Evolutionary conservation across 2,329 filamentous ascomycete genomes (phyloP), one percentile per base, ranked within the genome.

Genomic region (Herpotrichia juniperi): DNA sequence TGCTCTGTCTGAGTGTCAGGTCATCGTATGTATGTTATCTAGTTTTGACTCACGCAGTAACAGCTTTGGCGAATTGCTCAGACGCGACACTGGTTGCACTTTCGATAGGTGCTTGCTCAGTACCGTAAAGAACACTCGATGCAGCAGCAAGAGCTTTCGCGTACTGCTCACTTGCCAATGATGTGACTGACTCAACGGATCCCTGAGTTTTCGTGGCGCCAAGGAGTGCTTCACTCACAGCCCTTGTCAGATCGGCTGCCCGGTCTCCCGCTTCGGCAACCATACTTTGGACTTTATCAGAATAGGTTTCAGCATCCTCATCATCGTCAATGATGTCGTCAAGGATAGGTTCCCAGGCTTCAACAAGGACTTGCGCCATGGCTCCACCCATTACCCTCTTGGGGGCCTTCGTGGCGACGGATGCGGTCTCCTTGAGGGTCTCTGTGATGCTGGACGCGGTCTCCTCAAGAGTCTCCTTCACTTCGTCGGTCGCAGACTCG

Each of bases 111-210:
- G 68, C 68, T 48, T 77, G 69, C 46, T 77, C 59, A 10, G 75
- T 78, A 12, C 83, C 82, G 57, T 84, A 84, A 0, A 87, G 63
- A 5, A 78, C 80, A 47, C 74, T 79, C 46, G 82, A 85, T 0
- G 84, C 84, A 39, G 83, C 84, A 30, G 77, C 74, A 24, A 86
- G 64, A 16, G 83, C 84, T 53, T 77, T 81, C 14, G 79, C 77
- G 56, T 85, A 86, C 57, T 84, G 80, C 45, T 83, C 82, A 42
- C 76, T 79, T 26, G 82, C 83, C 26, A 85, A 60, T 42, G 81
- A 83, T 2, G 78, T 81, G 7, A 79, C 74, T 37, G 78, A 79
- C 54, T 81, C 80, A 3, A 78, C 76, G 19, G 68, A 71, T 5
- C 79, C 79, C 57, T 80, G 74, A 1, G 77, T 76, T 45, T 68